These are phyloP conservation scores for Mortierella sp. DNA, from an alignment of 371 early-diverging fungal genomes.

Conservation along the genomic window DNA sequence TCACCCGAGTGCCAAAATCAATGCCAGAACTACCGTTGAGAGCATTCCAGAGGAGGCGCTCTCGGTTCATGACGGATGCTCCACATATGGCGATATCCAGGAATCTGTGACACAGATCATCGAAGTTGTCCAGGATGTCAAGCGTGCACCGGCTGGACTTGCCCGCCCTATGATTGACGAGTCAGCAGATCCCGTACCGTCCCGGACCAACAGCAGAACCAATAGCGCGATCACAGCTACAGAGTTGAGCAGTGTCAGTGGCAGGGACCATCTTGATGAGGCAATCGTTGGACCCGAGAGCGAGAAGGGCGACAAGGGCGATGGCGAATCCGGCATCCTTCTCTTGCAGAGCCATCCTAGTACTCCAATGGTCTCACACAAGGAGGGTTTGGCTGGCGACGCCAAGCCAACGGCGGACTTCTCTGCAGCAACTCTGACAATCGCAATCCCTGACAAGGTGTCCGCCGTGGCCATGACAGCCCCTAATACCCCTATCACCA, in stretches of 20 bases:
- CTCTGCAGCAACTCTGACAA: conserved; percentile 2
- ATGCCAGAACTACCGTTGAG: background rate
- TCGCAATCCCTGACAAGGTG: too few relatives aligned
- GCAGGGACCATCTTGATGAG: too few relatives aligned
- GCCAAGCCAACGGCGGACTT: conserved; percentile 16
- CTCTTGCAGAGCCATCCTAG: conserved; percentile 13
- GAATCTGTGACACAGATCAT: conserved; percentile 21
- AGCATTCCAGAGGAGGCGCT: conserved; percentile 6
- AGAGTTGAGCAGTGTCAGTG: background rate
- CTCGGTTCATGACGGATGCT: too few relatives aligned
- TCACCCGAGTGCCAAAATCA: background rate
- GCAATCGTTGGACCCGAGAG: background rate
- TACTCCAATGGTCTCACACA: background rate
- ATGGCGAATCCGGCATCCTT: conserved; percentile 7
- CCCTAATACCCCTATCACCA: too few relatives aligned
- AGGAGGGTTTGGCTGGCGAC: background rate
- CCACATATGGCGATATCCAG: conserved; percentile 11
- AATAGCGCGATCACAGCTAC: background rate
- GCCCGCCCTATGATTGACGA: conserved; percentile 19
- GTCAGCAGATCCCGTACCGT: conserved; percentile 7
- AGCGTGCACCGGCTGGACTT: background rate
- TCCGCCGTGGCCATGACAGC: too few relatives aligned
- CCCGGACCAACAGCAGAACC: background rate
- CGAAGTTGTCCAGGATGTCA: conserved; percentile 17
- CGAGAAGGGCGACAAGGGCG: conserved; percentile 2